These are phyloP conservation scores for Chrysosporium queenslandicum DNA, from an alignment of 2,329 filamentous ascomycete genomes.

Conservation along the genomic window DNA sequence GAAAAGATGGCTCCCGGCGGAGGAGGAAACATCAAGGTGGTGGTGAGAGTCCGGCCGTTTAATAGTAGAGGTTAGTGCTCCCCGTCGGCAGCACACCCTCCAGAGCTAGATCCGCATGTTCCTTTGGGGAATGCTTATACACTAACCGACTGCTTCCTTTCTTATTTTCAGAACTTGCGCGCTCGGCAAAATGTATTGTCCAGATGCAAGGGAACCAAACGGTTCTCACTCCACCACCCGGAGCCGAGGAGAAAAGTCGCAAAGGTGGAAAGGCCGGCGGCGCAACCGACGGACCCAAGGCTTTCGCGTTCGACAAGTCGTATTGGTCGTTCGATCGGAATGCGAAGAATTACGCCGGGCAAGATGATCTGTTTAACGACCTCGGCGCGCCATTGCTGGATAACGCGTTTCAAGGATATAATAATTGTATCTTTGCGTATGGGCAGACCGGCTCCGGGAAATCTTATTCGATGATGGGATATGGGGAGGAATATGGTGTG, in stretches of 20 bases:
- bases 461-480: constrained; percentile 99
- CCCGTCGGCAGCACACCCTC: neutral
- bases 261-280: constrained; percentile 37
- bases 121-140: neutral
- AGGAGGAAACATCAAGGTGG: constrained; percentile 98
- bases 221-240: constrained; percentile 63
- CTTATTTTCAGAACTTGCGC: constrained; percentile 62
- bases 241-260: constrained; percentile 38
- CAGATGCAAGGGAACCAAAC: constrained; percentile 94
- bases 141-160: neutral
- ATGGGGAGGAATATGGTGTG: constrained; percentile 88
- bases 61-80: constrained; percentile 69
- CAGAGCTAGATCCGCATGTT: too few species aligned
- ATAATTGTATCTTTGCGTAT: constrained; percentile 99
- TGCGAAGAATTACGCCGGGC: constrained; percentile 74
- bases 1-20: constrained; percentile 56
- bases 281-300: constrained; percentile 59
- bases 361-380: constrained; percentile 80
- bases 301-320: constrained; percentile 90
- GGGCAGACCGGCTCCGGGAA: constrained; percentile 97
- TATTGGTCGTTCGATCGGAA: constrained; percentile 95
- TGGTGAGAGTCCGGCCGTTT: constrained; percentile 91
- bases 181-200: constrained; percentile 90
- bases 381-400: constrained; percentile 83
- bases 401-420: constrained; percentile 97